Base-by-base conservation (phyloP, 2,329 filamentous ascomycete species). In the Rhynchosporium graminicola region DNA sequence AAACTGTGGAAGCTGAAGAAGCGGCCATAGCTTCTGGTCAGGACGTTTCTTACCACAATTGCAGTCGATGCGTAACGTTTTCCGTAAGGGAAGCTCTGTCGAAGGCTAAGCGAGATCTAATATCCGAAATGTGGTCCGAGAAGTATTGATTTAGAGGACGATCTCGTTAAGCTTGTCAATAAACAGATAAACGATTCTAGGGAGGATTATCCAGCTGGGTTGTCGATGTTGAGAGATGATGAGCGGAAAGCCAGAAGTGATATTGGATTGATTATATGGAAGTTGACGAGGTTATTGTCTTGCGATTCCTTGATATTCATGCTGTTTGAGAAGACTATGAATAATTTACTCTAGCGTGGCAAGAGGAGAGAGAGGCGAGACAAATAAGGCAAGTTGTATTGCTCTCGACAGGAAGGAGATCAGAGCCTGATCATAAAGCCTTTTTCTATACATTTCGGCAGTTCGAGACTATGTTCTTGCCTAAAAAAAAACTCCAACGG, bases 281-380 rank as follows among this genome's bases (percentile, higher is more conserved):
- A 28, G 43, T 56, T 40, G 61, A 63, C 50, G 61, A 63, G 42
- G 42, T 63, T 31, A 15, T 59, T 7, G 40, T 63, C 3, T 48
- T 63, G 12, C 56, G 59, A 31, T 63, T 62, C 29, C 59, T 48
- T 55, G 56, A 59, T 42, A 63, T 56, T 38, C 51, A 51, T 47
- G 54, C 59, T 20, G 42, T 51, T 13, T 46, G 57, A 47, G 56
- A 63, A 33, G 31, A 20, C 20, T 20, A 20, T 20, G 20, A 20
- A 20, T 20, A 20, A 20, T 20, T 20, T 20, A 20, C 20, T 20
- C 20, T 20, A 20, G 20, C 20, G 20, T 20, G 20, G 1, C 20
- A 20, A 20, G 20, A 20, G 20, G 20, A 20, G 20, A 20, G 20
- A 20, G 20, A 20, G 20, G 20, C 20, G 20, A 20, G 20, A 20